Evolutionary conservation across 2,329 filamentous ascomycete genomes (phyloP), one percentile per base, ranked within the genome.

Genomic region (Colletotrichum sansevieriae): DNA sequence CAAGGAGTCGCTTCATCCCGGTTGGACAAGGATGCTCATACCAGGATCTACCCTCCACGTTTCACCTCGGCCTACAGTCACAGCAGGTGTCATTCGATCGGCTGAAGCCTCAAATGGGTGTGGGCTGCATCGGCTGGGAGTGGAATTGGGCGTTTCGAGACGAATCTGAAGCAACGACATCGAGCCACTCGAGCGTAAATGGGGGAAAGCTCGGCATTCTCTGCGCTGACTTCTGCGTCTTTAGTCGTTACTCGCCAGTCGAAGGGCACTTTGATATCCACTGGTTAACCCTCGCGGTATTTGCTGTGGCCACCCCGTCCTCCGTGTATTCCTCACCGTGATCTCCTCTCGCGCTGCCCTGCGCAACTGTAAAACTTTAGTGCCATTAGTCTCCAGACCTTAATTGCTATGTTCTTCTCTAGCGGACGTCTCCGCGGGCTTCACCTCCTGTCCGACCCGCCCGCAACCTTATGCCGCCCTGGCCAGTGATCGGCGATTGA

Each of bases 81-180:
- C 47, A 55, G 41, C 61, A 60, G 41, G 47, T 65, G 61, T 65
- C 65, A 68, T 68, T 68, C 65, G 46, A 60, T 65, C 61, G 43
- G 41, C 13, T 13, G 47, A 29, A 68, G 61, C 54, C 33, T 68
- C 54, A 59, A 46, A 39, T 68, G 65, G 61, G 61, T 55, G 61
- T 55, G 65, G 61, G 47, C 54, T 59, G 61, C 61, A 44, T 41
- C 52, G 37, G 18, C 20, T 29, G 54, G 25, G 61, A 43, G 35
- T 35, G 20, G 54, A 54, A 37, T 47, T 22, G 29, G 22, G 20
- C 35, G 41, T 68, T 65, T 68, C 65, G 61, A 68, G 65, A 68
- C 65, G 65, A 60, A 68, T 68, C 61, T 68, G 65, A 68, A 68
- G 65, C 65, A 65, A 55, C 61, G 55, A 68, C 62, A 68, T 59